Base-by-base conservation (phyloP, 2,329 filamentous ascomycete species). In the Parastagonospora avenae region DNA sequence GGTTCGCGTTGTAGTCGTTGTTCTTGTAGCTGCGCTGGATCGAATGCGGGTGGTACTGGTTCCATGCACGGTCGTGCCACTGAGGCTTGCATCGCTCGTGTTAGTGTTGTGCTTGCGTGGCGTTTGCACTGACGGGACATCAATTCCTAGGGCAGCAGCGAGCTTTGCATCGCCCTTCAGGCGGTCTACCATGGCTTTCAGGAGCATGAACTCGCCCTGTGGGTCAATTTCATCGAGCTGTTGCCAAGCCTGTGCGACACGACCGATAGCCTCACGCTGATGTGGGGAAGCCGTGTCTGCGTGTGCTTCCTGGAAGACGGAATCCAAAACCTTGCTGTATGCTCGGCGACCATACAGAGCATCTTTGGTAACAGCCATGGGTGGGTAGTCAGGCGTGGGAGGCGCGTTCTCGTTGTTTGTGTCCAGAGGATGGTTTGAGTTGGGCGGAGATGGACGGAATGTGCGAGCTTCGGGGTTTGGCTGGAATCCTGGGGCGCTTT, bases 191-290 rank as follows among this genome's bases (percentile, higher is more conserved):
- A 96, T 84, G 49, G 85, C 83, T 65, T 87, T 89, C 67, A 99
- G 81, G 12, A 99, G 81, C 60, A 96, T 86, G 64, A 93, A 94
- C 35, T 92, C 85, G 14, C 92, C 92, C 70, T 97, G 93, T 0
- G 93, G 93, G 66, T 99, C 93, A 28, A 93, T 81, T 38, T 90
- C 85, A 71, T 97, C 91, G 29, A 99, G 81, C 10, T 87, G 83
- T 4, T 87, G 88, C 79, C 94, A 95, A 0, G 93, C 92, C 70
- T 96, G 90, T 0, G 90, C 91, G 10, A 97, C 80, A 57, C 86
- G 85, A 2, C 89, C 90, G 28, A 97, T 82, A 0, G 91, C 91
- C 63, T 96, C 91, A 31, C 92, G 84, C 72, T 94, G 95, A n/a
- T 79, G 77, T 46, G 83, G 78, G 32, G 82, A 82, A 7, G 78